Conservation (phyloP, 2,329 filamentous ascomycete species). For the Aspergillus sergii region DNA sequence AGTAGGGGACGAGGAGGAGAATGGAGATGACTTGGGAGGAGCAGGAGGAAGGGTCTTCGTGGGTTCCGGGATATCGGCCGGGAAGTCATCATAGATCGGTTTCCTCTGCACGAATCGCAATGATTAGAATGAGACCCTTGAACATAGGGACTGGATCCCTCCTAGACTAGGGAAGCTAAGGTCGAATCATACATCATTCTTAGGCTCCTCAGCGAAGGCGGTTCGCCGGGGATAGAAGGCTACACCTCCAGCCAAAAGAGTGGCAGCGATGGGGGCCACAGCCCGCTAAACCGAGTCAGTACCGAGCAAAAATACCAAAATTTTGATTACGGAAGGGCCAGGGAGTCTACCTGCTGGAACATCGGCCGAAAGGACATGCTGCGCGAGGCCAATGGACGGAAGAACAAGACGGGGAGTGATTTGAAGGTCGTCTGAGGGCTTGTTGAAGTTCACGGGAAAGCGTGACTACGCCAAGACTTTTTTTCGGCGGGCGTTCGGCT, state of each 20-base stretch:
- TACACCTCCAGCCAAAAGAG: slow-evolving; percentile 44
- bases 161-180: background rate
- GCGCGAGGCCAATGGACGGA: slow-evolving; percentile 28
- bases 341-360: slow-evolving; percentile 40
- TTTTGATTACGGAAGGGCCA: background rate
- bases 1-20: slow-evolving; percentile 57
- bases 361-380: slow-evolving; percentile 46
- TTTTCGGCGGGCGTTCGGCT: slow-evolving; percentile 26
- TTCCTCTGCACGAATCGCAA: slow-evolving; percentile 34
- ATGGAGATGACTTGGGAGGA: slow-evolving; percentile 30
- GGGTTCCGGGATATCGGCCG: slow-evolving; percentile 33
- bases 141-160: background rate
- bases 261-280: slow-evolving; percentile 44
- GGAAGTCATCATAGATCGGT: slow-evolving; percentile 48
- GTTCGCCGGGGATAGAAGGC: slow-evolving; percentile 44
- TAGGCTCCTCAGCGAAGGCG: slow-evolving; percentile 47
- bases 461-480: slow-evolving; percentile 30
- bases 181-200: slow-evolving; percentile 31
- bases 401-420: background rate
- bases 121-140: background rate
- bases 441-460: slow-evolving; percentile 9
- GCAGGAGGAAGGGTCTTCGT: slow-evolving; percentile 23
- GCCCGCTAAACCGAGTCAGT: slow-evolving; percentile 38
- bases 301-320: slow-evolving; percentile 14
- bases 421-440: slow-evolving; percentile 13